Evolutionary conservation across 2,329 filamentous ascomycete species (phyloP), one percentile per base, ranked within the genome.

Genomic region (Lachnellula occidentalis): DNA sequence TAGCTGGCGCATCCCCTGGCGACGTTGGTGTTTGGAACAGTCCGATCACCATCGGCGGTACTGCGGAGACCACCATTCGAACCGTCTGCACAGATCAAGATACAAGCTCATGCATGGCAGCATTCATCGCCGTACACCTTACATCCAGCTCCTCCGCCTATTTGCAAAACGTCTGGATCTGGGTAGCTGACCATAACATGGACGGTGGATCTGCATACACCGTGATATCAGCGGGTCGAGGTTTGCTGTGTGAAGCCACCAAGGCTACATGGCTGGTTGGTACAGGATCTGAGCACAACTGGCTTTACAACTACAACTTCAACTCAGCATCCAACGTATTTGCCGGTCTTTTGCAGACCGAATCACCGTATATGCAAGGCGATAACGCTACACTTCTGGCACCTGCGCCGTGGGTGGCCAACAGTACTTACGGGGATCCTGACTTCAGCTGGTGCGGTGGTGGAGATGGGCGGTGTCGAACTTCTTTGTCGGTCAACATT

Each of bases 301-400:
- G 72, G 7, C 66, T 81, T 34, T 82, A 82, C 65, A 73, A 81
- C 59, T 78, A 78, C 65, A 75, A 78, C 45, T 69, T 80, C 58
- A 66, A 74, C 56, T 73, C 76, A 48, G 83, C 85, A 4, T 74
- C 76, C 45, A 78, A 88, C 63, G 70, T 87, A 51, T 85, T 79
- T 67, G 78, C 83, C 64, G 83, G 82, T 17, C 77, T 83, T 62
- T 79, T 84, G 47, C 86, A 90, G 66, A 84, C 85, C 48, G 86
- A 89, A 69, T 84, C 85, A 4, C 80, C 86, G 0, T 89, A 89
- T 70, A 87, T 79, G 70, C 86, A 89, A 68, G 70, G 68, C 2
- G 53, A 58, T 12, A 64, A 65, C n/a, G 67, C 67, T 14, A 68
- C 65, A 1, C 56, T 62, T 22, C 39, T 53, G 6, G 71, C 73